Evolutionary conservation across 495 filamentous ascomycete genomes (phyloP).

Genomic region (Aspergillus diversus): DNA sequence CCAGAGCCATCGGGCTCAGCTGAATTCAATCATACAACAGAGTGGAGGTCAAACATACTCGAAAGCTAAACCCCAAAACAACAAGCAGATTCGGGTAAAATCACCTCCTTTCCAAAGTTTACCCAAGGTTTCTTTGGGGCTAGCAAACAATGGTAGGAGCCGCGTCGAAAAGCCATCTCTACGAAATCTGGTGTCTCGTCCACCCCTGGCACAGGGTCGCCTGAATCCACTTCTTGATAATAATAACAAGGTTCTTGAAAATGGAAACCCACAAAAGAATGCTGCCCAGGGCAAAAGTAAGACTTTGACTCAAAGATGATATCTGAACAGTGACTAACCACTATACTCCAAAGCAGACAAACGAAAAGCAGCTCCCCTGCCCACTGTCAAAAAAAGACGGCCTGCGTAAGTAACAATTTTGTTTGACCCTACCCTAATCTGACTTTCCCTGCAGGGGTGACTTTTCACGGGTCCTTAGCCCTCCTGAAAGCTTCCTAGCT

Average conservation of each 20-base stretch:
- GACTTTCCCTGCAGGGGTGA: constrained; percentile 17
- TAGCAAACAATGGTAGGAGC: neutral
- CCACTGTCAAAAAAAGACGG: constrained; percentile 19
- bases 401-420: constrained; percentile 26
- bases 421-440: constrained; percentile 15
- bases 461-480: constrained; percentile 17
- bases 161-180: neutral
- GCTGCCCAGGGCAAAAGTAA: constrained; percentile 5
- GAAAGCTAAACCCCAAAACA: neutral
- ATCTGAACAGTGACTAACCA: constrained; percentile 2
- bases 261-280: neutral
- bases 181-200: neutral
- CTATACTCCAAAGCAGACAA: constrained; percentile 4
- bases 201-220: neutral
- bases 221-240: neutral
- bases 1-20: constrained; percentile 39
- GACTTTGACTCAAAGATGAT: constrained; percentile 7
- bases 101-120: neutral
- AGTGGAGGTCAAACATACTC: constrained; percentile 10
- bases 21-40: constrained; percentile 24
- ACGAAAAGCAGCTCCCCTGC: constrained; percentile 7
- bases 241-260: no score
- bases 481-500: constrained; percentile 29
- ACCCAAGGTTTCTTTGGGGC: neutral
- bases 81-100: neutral